These are phyloP conservation scores for Camptophora hylomeconis DNA, from an alignment of 2,329 filamentous ascomycete species.

Conservation along the genomic window DNA sequence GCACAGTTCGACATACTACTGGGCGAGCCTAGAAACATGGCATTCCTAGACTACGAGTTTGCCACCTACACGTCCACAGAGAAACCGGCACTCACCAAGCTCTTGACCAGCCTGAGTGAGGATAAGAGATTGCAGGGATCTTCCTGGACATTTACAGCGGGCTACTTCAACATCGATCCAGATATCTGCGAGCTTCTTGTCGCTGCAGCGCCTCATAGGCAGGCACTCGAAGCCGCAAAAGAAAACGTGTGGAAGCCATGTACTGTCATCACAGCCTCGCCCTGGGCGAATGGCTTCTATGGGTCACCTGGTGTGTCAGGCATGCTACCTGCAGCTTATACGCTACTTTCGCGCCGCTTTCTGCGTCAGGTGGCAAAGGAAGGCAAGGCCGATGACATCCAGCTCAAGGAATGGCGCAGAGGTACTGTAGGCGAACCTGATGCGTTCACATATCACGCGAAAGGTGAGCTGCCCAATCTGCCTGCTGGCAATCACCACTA, in stretches of 20 bases:
- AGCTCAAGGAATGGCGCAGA: conserved; percentile 74
- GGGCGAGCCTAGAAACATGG: conserved; percentile 13
- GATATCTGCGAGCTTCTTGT: conserved; percentile 70
- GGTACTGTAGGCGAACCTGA: conserved; percentile 68
- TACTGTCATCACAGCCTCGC: conserved; percentile 82
- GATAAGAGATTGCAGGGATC: conserved; percentile 50
- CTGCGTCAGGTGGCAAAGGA: conserved; percentile 48
- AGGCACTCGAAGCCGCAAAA: conserved; percentile 7
- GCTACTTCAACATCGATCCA: conserved; percentile 95
- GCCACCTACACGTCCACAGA: conserved; percentile 65
- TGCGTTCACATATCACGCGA: conserved; percentile 97
- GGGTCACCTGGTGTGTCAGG: conserved; percentile 76
- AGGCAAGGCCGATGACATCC: conserved; percentile 45
- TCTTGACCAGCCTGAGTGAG: conserved; percentile 55
- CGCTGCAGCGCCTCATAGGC: conserved; percentile 31
- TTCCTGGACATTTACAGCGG: conserved; percentile 91
- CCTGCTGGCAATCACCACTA: conserved; percentile 82
- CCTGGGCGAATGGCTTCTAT: conserved; percentile 92
- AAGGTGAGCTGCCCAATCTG: no score
- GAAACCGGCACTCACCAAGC: conserved; percentile 62
- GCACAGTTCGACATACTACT: conserved; percentile 80
- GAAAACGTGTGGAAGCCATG: conserved; percentile 37
- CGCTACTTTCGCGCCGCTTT: conserved; percentile 72
- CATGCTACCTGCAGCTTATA: conserved; percentile 84
- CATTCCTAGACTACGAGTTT: conserved; percentile 14